A percentile compares a stretch with the other conserved stretches of the same genome.
These are phyloP conservation scores for Zoysia japonica DNA, from an alignment of 176 grass and related monocot species.

Conservation along the genomic window DNA sequence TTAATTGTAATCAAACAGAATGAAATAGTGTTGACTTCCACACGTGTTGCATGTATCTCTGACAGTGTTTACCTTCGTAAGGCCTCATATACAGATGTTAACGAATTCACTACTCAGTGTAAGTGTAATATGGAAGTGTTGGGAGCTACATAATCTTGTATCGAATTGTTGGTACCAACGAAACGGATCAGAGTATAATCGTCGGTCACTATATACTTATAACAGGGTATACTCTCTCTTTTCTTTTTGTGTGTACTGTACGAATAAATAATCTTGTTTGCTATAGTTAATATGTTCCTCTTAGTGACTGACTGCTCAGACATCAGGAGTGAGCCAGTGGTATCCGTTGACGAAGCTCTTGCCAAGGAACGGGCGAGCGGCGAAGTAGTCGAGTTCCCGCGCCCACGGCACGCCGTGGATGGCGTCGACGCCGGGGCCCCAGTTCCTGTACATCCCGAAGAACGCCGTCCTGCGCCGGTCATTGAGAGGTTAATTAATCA, in stretches of 20 bases:
- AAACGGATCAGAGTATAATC: not conserved
- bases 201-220: not conserved
- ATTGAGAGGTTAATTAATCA: not conserved
- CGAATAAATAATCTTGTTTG: slow-evolving; percentile 26
- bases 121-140: not conserved
- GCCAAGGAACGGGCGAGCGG: slow-evolving; percentile 75
- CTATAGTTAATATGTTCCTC: not conserved
- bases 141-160: not conserved
- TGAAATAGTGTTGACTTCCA: not conserved
- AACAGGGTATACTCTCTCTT: not conserved
- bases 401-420: slow-evolving; percentile 89
- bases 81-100: not conserved
- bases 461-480: slow-evolving; percentile 63
- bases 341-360: slow-evolving; percentile 97
- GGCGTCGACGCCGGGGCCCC: slow-evolving; percentile 73
- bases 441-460: slow-evolving; percentile 86
- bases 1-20: not conserved
- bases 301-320: slow-evolving; percentile 35
- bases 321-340: slow-evolving; percentile 83
- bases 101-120: not conserved
- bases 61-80: not conserved
- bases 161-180: not conserved
- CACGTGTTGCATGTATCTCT: not conserved
- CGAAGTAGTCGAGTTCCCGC: slow-evolving; percentile 78
- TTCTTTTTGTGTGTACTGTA: slow-evolving; percentile 24